Percentiles rank a stretch among this genome's conserved stretches.
Conservation (phyloP, 345 rosid genomes). For the Triadica sebifera region DNA sequence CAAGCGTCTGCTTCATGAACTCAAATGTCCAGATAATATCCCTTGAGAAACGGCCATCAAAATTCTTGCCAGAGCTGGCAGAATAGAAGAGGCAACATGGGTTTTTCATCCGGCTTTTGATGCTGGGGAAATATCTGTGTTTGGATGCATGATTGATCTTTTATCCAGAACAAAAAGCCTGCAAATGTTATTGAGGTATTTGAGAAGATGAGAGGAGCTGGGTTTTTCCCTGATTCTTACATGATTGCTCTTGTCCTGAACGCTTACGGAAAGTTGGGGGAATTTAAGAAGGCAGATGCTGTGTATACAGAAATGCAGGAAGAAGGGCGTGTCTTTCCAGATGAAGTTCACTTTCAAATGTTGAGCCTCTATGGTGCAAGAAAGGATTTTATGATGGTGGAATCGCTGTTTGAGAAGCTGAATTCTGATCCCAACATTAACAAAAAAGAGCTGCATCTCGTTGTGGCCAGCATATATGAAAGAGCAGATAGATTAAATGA, state of each 20-base stretch:
- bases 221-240: constrained; percentile 63
- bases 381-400: constrained; percentile 25
- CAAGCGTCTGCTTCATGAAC: constrained; percentile 80
- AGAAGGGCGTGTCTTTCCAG: constrained; percentile 69
- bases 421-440: constrained; percentile 69
- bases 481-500: constrained; percentile 63
- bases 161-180: constrained; percentile 71
- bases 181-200: constrained; percentile 72
- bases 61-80: constrained; percentile 78
- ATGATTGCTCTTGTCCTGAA: constrained; percentile 74
- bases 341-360: constrained; percentile 95
- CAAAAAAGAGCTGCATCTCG: constrained; percentile 78
- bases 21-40: constrained; percentile 60
- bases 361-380: constrained; percentile 57
- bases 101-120: constrained; percentile 80
- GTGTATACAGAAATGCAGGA: constrained; percentile 70
- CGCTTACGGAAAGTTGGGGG: constrained; percentile 74
- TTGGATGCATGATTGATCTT: constrained; percentile 78
- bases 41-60: constrained; percentile 69
- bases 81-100: constrained; percentile 90
- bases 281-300: constrained; percentile 62
- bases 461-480: constrained; percentile 71
- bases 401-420: constrained; percentile 55
- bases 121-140: constrained; percentile 70
- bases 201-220: constrained; percentile 77